A percentile compares a stretch with the other conserved stretches of the same genome.
phyloP scores from a whole-genome alignment of 2,329 filamentous ascomycete genomes.

The Aspergillus neotritici region DNA sequence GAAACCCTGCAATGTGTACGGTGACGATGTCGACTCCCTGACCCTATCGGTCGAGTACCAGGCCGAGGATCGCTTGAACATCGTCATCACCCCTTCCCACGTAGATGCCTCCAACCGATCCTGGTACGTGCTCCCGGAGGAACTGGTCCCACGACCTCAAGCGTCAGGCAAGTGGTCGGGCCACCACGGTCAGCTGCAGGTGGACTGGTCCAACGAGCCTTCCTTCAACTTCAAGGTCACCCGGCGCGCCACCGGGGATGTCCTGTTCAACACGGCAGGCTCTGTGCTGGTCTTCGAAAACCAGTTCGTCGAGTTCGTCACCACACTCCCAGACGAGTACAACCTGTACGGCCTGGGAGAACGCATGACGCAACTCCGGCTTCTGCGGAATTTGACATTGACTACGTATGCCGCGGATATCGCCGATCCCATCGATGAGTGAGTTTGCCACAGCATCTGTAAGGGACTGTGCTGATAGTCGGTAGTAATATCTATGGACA shows the following conservation, averaged over 20 bases:
- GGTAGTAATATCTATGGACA: constrained; percentile 64
- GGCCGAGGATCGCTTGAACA: constrained; percentile 58
- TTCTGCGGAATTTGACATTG: constrained; percentile 68
- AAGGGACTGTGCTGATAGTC: background rate
- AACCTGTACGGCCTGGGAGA: constrained; percentile 73
- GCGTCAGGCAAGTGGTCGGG: constrained; percentile 38
- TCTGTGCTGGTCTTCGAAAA: constrained; percentile 65
- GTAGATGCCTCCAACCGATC: constrained; percentile 57
- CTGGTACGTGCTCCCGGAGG: constrained; percentile 62
- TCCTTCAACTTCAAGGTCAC: constrained; percentile 54
- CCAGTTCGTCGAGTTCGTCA: constrained; percentile 70
- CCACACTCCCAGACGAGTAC: constrained; percentile 62
- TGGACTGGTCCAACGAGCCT: constrained; percentile 53
- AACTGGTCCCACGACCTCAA: constrained; percentile 54
- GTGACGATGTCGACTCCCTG: constrained; percentile 64
- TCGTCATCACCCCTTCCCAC: constrained; percentile 64
- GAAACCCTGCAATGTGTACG: constrained; percentile 65
- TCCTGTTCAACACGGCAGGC: constrained; percentile 62
- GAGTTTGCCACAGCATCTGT: constrained; percentile 9
- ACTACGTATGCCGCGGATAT: constrained; percentile 64
- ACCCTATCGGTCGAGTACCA: constrained; percentile 65
- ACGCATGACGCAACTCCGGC: constrained; percentile 62
- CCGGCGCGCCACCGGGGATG: constrained; percentile 56
- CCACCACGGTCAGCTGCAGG: constrained; percentile 42
- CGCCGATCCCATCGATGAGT: constrained; percentile 50